Conservation (phyloP, 495 filamentous ascomycete species). For the Cairneyella variabilis region DNA sequence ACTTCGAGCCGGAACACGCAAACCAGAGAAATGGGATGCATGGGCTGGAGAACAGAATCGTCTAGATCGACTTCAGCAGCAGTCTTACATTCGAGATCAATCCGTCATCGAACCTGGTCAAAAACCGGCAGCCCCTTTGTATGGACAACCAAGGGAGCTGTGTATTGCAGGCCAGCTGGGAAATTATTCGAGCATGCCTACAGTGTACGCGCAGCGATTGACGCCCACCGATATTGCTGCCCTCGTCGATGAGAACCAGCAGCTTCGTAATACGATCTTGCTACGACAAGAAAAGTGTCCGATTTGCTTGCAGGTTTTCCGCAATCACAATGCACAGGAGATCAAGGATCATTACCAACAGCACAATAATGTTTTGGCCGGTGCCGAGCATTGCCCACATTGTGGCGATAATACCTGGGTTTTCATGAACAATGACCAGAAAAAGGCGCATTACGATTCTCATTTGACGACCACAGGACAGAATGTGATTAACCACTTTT, state of each 20-base stretch:
- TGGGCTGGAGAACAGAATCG: constrained; percentile 9
- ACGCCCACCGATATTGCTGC: constrained; percentile 20
- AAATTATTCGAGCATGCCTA: constrained; percentile 10
- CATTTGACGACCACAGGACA: constrained; percentile 1
- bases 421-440: constrained; percentile 12
- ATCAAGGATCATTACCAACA: constrained; percentile 7
- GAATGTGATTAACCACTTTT: constrained; percentile 11
- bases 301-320: constrained; percentile 13
- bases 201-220: constrained; percentile 7
- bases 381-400: constrained; percentile 10
- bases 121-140: constrained; percentile 17
- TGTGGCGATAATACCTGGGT: constrained; percentile 16
- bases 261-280: constrained; percentile 16
- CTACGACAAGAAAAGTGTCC: constrained; percentile 15
- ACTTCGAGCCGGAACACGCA: not conserved
- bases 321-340: constrained; percentile 1
- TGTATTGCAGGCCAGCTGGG: constrained; percentile 1
- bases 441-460: constrained; percentile 9
- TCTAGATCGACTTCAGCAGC: constrained; percentile 1
- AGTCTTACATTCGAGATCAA: constrained; percentile 13
- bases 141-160: constrained; percentile 9
- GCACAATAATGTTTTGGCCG: constrained; percentile 2
- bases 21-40: not conserved
- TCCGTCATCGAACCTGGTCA: constrained; percentile 23
- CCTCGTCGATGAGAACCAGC: constrained; percentile 7